Conservation (phyloP, 768 basidiomycete species). For the Ramaria sp. region DNA sequence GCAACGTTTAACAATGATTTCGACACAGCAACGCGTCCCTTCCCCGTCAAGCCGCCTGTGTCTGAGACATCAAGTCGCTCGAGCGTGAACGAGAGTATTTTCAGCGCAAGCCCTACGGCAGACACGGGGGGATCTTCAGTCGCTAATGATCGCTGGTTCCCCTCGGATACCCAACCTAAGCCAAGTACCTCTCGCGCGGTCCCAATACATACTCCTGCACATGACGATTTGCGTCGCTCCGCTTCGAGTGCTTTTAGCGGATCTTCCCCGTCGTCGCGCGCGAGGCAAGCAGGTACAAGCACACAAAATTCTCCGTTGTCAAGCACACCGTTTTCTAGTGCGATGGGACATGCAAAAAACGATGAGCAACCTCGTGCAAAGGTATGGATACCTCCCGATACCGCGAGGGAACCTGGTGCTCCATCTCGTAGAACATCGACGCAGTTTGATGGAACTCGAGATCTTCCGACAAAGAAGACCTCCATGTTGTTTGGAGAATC, state of each 20-base stretch:
- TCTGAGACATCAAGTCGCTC: neutral
- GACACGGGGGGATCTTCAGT: neutral
- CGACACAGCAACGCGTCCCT: neutral
- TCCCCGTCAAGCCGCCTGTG: neutral
- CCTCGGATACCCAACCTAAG: neutral
- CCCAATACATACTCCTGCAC: neutral
- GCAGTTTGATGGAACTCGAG: conserved; percentile 2
- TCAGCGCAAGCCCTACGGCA: neutral
- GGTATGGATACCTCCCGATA: neutral
- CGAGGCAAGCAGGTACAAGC: neutral
- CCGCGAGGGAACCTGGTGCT: neutral
- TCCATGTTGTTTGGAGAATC: conserved; percentile 4
- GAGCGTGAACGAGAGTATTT: neutral
- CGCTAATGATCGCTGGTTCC: neutral
- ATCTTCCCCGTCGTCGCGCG: neutral
- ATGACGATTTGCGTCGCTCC: neutral
- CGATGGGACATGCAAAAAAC: neutral
- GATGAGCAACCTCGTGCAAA: neutral
- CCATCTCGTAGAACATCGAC: neutral
- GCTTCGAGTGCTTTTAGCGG: neutral
- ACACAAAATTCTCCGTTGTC: neutral
- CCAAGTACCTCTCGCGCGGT: neutral
- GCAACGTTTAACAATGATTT: neutral
- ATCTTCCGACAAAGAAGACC: neutral
- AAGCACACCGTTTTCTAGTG: neutral